Evolutionary conservation across 179 eudicot genomes (phyloP).

Genomic region (Silene vulgaris): DNA sequence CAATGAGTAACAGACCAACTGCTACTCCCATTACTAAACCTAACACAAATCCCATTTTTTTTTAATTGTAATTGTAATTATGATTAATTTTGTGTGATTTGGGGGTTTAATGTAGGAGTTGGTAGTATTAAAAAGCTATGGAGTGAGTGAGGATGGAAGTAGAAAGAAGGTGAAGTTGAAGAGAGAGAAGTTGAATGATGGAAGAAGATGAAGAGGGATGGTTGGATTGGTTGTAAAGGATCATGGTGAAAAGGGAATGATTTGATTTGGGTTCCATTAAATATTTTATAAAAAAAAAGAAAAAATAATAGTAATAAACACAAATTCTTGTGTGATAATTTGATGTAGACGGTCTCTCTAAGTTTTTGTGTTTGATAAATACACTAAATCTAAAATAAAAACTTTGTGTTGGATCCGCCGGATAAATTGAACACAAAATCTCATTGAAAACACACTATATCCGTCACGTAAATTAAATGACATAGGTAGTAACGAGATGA

Average conservation of each 20-base stretch:
- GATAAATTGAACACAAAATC: no score
- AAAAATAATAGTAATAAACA: no score
- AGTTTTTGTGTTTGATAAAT: no score
- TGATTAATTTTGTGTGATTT: not conserved
- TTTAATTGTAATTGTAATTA: not conserved
- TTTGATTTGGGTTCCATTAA: not conserved
- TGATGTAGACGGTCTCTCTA: no score
- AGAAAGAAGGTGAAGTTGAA: not conserved
- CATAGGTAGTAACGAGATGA: no score
- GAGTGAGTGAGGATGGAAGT: not conserved
- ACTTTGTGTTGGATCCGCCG: no score
- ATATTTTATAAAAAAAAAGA: no score
- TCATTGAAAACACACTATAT: no score
- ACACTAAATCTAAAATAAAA: no score
- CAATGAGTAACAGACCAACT: conserved; percentile 53
- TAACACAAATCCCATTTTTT: conserved; percentile 56
- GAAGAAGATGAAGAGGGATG: not conserved
- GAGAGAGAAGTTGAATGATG: not conserved
- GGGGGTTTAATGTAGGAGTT: not conserved
- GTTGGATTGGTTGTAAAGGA: not conserved
- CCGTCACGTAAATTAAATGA: no score
- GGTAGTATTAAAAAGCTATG: not conserved
- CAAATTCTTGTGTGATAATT: no score
- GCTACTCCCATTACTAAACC: conserved; percentile 55
- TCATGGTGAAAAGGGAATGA: not conserved